A percentile compares a stretch with the other conserved stretches of the same genome.
Evolutionary conservation across 495 filamentous ascomycete species (phyloP).

Genomic region (Neurospora intermedia): DNA sequence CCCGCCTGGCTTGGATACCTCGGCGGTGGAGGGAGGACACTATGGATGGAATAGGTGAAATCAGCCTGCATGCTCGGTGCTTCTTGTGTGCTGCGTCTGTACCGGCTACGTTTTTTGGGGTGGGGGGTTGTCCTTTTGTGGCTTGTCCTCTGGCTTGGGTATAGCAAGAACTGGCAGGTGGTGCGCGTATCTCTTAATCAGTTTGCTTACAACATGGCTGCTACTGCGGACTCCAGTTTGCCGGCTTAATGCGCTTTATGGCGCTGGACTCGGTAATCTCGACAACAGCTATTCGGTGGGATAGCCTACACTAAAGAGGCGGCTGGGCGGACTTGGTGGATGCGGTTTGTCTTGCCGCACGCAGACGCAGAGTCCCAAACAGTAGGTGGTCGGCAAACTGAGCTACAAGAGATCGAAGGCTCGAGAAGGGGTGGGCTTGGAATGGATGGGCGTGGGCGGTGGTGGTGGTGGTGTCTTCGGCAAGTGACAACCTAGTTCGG

Average conservation of each 20-base stretch:
- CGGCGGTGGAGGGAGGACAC: slow-evolving; percentile 76
- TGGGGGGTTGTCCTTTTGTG: background rate
- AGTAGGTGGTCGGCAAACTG: background rate
- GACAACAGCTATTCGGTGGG: background rate
- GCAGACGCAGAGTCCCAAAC: background rate
- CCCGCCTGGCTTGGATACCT: slow-evolving; percentile 60
- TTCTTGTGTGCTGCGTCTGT: background rate
- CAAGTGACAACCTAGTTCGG: background rate
- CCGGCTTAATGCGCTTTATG: background rate
- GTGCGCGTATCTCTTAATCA: background rate
- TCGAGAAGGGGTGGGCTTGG: background rate
- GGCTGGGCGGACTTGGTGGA: background rate
- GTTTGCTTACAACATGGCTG: background rate
- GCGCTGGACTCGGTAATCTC: background rate
- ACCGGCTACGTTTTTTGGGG: background rate
- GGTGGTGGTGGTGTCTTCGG: background rate
- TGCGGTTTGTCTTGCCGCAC: background rate
- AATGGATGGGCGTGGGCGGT: background rate
- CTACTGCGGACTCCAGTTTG: background rate
- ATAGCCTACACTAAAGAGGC: background rate
- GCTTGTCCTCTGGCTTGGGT: background rate
- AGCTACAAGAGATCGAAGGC: background rate
- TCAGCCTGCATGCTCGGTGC: background rate
- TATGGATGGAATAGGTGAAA: slow-evolving; percentile 21
- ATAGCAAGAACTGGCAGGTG: background rate